A percentile compares a stretch with the other conserved stretches of the same genome.
Conservation (phyloP, 2,329 filamentous ascomycete species). For the Neopestalotiopsis rosae region DNA sequence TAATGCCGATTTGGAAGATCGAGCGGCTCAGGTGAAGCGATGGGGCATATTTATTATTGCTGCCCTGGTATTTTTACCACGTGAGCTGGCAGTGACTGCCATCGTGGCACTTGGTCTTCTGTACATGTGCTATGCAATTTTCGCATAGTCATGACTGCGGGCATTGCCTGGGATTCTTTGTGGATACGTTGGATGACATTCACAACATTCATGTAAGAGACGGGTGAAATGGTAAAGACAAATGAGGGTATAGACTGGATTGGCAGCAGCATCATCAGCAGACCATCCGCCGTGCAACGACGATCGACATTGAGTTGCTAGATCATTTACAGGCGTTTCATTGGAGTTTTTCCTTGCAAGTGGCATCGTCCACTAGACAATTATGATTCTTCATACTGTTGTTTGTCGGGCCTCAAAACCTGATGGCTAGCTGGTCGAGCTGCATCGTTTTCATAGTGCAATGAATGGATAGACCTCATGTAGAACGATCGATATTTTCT, state of each 20-base stretch:
- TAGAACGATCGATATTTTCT: not conserved
- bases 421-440: not conserved
- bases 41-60: slow-evolving; percentile 32
- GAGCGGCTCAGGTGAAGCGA: slow-evolving; percentile 35
- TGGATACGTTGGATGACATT: not conserved
- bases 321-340: slow-evolving; percentile 19
- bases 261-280: slow-evolving; percentile 13
- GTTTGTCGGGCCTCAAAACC: not conserved
- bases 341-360: not conserved
- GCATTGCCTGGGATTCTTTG: slow-evolving; percentile 25
- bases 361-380: not conserved
- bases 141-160: slow-evolving; percentile 31
- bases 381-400: slow-evolving; percentile 6
- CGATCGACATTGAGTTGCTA: not conserved
- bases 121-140: slow-evolving; percentile 34
- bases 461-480: slow-evolving; percentile 6
- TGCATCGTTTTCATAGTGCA: not conserved
- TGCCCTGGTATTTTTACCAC: slow-evolving; percentile 37
- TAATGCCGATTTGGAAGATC: slow-evolving; percentile 27
- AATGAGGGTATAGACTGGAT: slow-evolving; percentile 16
- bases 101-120: slow-evolving; percentile 38
- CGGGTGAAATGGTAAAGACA: slow-evolving; percentile 9
- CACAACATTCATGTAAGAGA: slow-evolving; percentile 27
- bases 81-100: slow-evolving; percentile 34
- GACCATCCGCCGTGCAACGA: not conserved